Base-by-base conservation (phyloP, 768 basidiomycete genomes). In the Dentipellis fragilis region DNA sequence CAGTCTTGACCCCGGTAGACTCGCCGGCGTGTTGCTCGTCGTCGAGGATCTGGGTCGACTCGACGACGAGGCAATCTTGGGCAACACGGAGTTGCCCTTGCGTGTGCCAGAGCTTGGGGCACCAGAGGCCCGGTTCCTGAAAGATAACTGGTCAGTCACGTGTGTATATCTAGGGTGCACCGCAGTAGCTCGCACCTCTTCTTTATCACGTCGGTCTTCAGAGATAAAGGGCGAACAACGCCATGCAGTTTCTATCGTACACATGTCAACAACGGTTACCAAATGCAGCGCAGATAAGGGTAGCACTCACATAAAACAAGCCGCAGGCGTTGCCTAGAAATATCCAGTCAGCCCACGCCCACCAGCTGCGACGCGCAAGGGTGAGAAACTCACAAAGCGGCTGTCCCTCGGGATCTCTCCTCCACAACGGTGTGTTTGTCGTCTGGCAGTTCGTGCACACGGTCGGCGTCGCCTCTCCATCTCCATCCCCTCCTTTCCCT, bases 181-280 rank as follows among this genome's bases (percentile, higher is more conserved):
- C 52, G 54, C 52, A 65, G 29, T 29, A 29, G 29, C 3, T 29
- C 65, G 11, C 54, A 90, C 90, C 90, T 77, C 75, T 96, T 97
- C 84, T 97, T 96, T 72, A 95, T 96, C 48, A 94, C 87, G 67
- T 97, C 92, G 45, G 94, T 97, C 79, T 96, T 96, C 58, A 98
- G 79, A 39, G 93, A 94, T 60, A 95, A 74, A 8, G 95, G 95
- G 54, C 95, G 81, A 6, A 93, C 89, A 51, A 97, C 93, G 49
- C 93, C 93, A 65, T 98, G 95, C 39, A 98, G 73, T 84, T 97
- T 97, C 90, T 94, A 62, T 37, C 55, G 38, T 14, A 22, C 45
- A 8, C 35, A 35, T 36, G 49, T 35, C 39, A 36, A 53, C 39
- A 53, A 29, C 54, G 61, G 47, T 42, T 35, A n/a, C 46, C 58